Evolutionary conservation across 495 filamentous ascomycete genomes (phyloP), one percentile per base, ranked within the genome.

Genomic region (Peziza echinospora): DNA sequence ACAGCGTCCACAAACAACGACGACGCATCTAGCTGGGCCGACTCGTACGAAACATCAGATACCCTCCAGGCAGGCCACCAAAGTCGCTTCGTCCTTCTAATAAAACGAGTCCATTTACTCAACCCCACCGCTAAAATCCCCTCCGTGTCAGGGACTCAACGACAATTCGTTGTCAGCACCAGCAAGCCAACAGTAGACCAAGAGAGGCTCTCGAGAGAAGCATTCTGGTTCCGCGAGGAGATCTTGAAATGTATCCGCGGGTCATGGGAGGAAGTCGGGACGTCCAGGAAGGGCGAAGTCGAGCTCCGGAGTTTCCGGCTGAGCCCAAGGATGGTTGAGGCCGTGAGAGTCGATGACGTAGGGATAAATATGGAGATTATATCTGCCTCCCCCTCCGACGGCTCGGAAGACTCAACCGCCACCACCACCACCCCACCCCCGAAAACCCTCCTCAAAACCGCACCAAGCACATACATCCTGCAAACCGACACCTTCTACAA

Each of bases 141-240:
- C 0, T 74, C 77, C 8, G 67, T 93, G 25, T 84, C 89, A 52
- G 76, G 77, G 0, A 71, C 76, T 1, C 75, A 81, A 54, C 72
- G 84, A 9, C 86, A 94, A 61, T 94, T 89, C 52, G 82, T 94
- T 19, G 82, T 93, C 43, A 85, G 77, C 56, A 76, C 77, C 37
- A 72, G 72, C 49, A 82, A 83, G 51, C 69, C 82, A 43, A 77
- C 80, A 0, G 79, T 82, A 1, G 82, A 89, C 48, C 73, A 70
- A 21, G 85, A 94, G 62, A 72, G 77, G 26, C 73, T 77, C 5
- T 77, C 69, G 37, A 71, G 86, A 30, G 84, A 93, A 64, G 76
- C 78, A 1, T 93, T 93, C 61, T 93, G 86, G 86, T 93, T 84
- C 63, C 72, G 86, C 5, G 80, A 91, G 56, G 79, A 77, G 56